Evolutionary conservation across 169 alveolate species (phyloP).

Genomic region (Plasmodium sp.): DNA sequence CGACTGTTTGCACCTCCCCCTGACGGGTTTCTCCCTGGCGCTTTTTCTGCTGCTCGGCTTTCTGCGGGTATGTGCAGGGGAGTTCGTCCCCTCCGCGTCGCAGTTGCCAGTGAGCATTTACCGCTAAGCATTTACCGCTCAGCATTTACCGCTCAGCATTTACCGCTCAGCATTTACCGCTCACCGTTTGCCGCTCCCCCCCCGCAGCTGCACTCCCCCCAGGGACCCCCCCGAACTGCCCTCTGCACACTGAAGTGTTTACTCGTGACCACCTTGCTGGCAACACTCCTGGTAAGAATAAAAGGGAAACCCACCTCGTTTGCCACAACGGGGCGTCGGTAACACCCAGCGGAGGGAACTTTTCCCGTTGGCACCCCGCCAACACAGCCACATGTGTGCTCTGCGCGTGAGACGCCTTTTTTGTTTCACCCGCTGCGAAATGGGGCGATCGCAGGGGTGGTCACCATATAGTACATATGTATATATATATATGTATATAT

Average conservation of each 20-base stretch:
- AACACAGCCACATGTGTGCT: not conserved
- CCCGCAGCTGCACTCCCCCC: conserved; percentile 9
- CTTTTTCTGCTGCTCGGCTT: conserved; percentile 41
- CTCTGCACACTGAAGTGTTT: not conserved
- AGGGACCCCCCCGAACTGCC: not conserved
- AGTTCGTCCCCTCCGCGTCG: not conserved
- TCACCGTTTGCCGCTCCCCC: not conserved
- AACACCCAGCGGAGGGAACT: not conserved
- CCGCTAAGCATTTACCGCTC: not conserved
- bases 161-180: not conserved
- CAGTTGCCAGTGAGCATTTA: too few relatives aligned
- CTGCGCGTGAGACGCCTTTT: not conserved
- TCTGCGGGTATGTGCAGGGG: conserved; percentile 17
- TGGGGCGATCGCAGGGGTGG: not conserved
- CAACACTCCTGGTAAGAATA: conserved; percentile 45
- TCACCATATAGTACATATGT: not conserved
- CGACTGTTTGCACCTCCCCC: conserved; percentile 23
- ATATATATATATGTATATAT: not conserved
- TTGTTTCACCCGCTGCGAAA: not conserved
- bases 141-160: not conserved
- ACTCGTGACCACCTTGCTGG: not conserved
- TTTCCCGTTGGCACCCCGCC: not conserved
- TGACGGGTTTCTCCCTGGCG: conserved; percentile 18
- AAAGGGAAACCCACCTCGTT: not conserved
- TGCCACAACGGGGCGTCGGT: not conserved